Evolutionary conservation across 2,329 filamentous ascomycete species (phyloP), one percentile per base, ranked within the genome.

Genomic region (Xylaria arbuscula): DNA sequence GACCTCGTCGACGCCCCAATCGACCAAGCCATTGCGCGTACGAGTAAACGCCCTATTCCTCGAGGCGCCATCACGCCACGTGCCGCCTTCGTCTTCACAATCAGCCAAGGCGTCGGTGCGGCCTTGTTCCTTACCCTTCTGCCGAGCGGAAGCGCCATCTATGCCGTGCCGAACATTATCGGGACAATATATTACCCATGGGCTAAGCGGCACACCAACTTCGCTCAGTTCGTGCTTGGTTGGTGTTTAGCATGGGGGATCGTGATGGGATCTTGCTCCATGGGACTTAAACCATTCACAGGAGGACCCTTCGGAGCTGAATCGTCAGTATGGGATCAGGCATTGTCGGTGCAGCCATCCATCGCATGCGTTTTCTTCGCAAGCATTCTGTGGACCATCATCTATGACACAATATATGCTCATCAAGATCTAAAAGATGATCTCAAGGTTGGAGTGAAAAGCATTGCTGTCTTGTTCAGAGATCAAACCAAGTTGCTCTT

Each of bases 351-450:
- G 28, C 70, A 75, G 28, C 59, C 74, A 40, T 71, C 76, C 53
- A 73, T 73, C 13, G 60, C 69, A 2, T 74, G 72, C 54, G 72
- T 79, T 38, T 73, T 76, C 40, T 24, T 74, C n/a, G 77, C 77
- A 7, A 72, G 69, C 51, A 73, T 76, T 3, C 62, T 80, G 5
- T 80, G 78, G 78, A 76, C 73, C 7, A 66, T 78, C 58, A 75
- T 80, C 54, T 80, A 77, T 66, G 79, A 80, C 67, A 80, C 78
- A 8, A 77, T 81, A 54, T 81, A 81, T 64, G 79, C 78, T 5
- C 74, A 78, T 59, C 78, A 80, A 62, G 80, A 81, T 58, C 55
- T 78, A 6, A 70, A 69, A 19, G 79, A 80, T 40, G 79, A 81
- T 38, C 64, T 76, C 40, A 76, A 75, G 48, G 67, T 77, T 2